Evolutionary conservation across 768 basidiomycete species (phyloP).

Genomic region (Suillus weaverae): DNA sequence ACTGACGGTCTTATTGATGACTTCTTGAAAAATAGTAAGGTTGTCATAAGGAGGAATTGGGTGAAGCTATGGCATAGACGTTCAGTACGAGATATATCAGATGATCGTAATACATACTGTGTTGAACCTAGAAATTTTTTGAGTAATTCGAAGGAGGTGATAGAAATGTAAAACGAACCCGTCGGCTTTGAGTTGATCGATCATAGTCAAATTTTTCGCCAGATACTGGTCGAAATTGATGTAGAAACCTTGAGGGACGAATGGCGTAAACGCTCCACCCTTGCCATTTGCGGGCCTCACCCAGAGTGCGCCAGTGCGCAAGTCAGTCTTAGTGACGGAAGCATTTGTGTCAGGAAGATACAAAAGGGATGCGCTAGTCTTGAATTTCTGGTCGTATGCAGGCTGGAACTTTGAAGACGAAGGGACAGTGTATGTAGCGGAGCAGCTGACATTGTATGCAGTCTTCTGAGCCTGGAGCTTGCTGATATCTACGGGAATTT

Average conservation of each 20-base stretch:
- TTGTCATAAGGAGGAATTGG: conserved; percentile 69
- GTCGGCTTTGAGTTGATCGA: conserved; percentile 58
- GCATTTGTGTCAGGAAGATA: conserved; percentile 41
- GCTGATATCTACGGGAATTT: conserved; percentile 35
- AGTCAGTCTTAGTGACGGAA: conserved; percentile 49
- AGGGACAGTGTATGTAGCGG: conserved; percentile 26
- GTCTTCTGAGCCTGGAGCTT: conserved; percentile 28
- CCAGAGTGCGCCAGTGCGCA: conserved; percentile 45
- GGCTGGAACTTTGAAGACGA: conserved; percentile 5
- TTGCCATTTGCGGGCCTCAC: conserved; percentile 32
- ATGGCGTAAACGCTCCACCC: conserved; percentile 30
- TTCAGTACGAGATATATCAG: conserved; percentile 20
- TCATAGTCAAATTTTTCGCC: conserved; percentile 47
- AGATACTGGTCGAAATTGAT: conserved; percentile 59
- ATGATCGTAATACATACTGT: conserved; percentile 17
- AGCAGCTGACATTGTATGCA: conserved; percentile 36
- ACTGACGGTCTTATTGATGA: conserved; percentile 18
- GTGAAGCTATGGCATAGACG: conserved; percentile 51
- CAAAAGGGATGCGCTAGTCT: conserved; percentile 32
- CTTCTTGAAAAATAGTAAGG: conserved; percentile 36
- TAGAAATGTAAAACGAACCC: conserved; percentile 36
- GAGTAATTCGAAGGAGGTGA: background rate
- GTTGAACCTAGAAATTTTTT: conserved; percentile 16
- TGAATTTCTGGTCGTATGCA: conserved; percentile 32
- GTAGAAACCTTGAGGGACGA: conserved; percentile 77